Base-by-base conservation (phyloP, 1,284 basidiomycete species). In the Neotropicomus parvogracilis region DNA sequence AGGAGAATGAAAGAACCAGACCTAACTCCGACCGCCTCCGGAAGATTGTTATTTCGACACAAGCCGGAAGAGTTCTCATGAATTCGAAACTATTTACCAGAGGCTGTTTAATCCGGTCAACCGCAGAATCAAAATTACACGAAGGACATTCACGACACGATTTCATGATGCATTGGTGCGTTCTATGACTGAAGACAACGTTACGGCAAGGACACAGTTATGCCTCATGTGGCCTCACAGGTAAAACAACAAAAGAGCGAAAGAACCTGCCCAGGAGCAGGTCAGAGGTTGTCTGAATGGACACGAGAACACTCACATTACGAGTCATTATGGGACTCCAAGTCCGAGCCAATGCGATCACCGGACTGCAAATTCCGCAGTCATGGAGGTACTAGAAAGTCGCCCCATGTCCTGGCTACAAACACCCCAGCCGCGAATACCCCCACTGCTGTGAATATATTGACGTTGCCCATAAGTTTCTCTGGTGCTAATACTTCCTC, bases 401-500 rank as follows among this genome's bases (percentile, higher is more conserved):
- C 84, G n/a, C 86, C 87, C 79, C 81, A 89, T 21, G 75, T 76
- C 65, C 87, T 75, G 27, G 81, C 76, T 11, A 71, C 75, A 41
- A 80, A 64, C 50, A 89, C 80, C 6, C 85, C 84, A 19, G 77
- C 83, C 19, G 79, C 67, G 59, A 89, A 89, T 51, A 88, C 66
- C 12, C 74, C 71, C 11, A 83, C 67, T 17, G 82, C 83, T 10
- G 80, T 79, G 32, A 81, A 55, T 54, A 89, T 77, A 60, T 75
- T 85, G 58, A 88, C 59, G 63, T 89, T 89, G 49, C 86, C 86
- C 13, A 75, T 70, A 19, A 85, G 57, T 65, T 89, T 88, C 55
- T 88, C 85, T 7, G 83, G 81, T 37, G 84, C 75, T 49, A 77
- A 77, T 31, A 88, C 70, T 69, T 89, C 78, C 50, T 80, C 80